Base-by-base conservation (phyloP, 108 stramenopile species). In the Nannochloropsis gaditana region DNA sequence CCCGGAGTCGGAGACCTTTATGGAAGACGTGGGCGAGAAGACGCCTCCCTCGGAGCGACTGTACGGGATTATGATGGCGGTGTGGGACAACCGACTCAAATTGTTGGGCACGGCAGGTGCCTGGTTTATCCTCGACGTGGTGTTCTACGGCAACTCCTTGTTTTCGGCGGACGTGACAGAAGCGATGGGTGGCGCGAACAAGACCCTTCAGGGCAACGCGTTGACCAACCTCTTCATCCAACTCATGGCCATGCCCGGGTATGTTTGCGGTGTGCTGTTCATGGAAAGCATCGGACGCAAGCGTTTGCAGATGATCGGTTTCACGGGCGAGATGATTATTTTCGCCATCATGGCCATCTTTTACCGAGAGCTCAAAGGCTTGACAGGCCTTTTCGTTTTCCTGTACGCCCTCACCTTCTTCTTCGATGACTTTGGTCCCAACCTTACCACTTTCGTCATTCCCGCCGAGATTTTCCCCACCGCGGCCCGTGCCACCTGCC, bases 51-150 rank as follows among this genome's bases (percentile, higher is more conserved):
- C 84, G 19, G 42, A 45, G 31, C 80, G 43, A 11, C 3, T n/a
- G 42, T 80, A 79, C 15, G 41, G 9, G 41, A 73, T 73, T n/a
- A 4, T 73, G 59, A 15, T 4, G 15, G n/a, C 59, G 6, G 59
- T 73, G 4, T 73, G 59, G 59, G 59, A 73, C 59, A 73, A 73
- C 59, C 59, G 59, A n/a, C 15, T 73, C 19, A 73, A 73, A 41
- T 73, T 93, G 41, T 21, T 91, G 43, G 92, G 92, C 45, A 92
- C 92, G 9, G 90, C 91, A 11, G 88, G 88, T 21, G 81, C 88
- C 79, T 93, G 92, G 92, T 92, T 93, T 41, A 43, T 93, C 41
- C 91, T 90, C 45, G 92, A 93, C 59, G 82, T 93, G 31, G 85
- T 84, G 21, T 92, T 92, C 43, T 92, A 92, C 82, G 92, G 89